These are phyloP conservation scores for Litchi chinensis DNA, from an alignment of 345 rosid species.

Conservation along the genomic window DNA sequence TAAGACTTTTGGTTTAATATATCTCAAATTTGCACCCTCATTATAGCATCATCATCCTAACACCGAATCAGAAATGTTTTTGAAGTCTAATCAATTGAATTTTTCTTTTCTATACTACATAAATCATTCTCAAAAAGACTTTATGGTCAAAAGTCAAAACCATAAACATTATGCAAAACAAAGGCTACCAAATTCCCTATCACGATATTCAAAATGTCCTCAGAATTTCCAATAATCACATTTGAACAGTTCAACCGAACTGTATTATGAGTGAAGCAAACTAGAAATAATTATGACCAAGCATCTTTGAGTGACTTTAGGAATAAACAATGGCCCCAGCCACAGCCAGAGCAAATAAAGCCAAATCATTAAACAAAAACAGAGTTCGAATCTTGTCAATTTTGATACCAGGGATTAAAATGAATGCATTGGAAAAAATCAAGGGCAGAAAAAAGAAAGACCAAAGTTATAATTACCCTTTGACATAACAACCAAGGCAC, in stretches of 20 bases:
- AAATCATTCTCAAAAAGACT: background rate
- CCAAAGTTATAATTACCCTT: slow-evolving; percentile 38
- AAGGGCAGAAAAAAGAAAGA: background rate
- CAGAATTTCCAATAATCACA: slow-evolving; percentile 8
- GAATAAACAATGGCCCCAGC: background rate
- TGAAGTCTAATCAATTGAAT: background rate
- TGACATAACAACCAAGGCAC: slow-evolving; percentile 60
- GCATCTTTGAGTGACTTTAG: background rate
- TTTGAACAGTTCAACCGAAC: background rate
- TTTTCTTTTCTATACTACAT: background rate
- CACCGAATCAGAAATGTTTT: background rate
- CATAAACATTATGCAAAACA: background rate
- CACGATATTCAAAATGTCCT: background rate
- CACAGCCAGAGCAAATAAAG: background rate
- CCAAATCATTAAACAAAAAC: background rate
- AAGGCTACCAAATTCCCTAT: slow-evolving; percentile 1
- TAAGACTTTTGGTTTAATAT: background rate
- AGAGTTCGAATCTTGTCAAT: background rate
- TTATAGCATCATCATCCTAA: background rate
- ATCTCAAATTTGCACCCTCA: background rate
- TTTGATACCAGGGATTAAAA: background rate
- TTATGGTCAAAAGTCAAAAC: background rate
- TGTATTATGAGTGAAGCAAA: background rate
- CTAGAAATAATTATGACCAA: background rate
- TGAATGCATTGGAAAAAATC: background rate